A percentile compares a stretch with the other conserved stretches of the same genome.
Conservation (phyloP, 352 stramenopile species). For the Globisporangium acanthophoron region DNA sequence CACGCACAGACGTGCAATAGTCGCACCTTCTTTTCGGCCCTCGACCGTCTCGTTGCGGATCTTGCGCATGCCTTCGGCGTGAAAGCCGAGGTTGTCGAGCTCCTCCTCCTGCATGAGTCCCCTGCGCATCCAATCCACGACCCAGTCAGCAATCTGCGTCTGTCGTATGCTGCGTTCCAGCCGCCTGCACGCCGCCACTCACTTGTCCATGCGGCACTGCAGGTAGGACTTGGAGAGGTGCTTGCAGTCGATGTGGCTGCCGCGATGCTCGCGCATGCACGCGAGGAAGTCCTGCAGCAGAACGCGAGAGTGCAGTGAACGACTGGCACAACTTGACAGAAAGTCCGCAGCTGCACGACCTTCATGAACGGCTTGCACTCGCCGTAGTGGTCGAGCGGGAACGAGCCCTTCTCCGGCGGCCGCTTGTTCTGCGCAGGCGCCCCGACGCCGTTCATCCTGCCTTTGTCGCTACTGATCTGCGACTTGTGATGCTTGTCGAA, state of each 20-base stretch:
- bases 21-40: constrained; percentile 64
- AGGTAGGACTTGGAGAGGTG: constrained; percentile 83
- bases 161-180: neutral
- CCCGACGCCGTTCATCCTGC: constrained; percentile 71
- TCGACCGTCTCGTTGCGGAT: constrained; percentile 43
- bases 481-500: neutral
- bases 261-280: constrained; percentile 78
- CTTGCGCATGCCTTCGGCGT: constrained; percentile 77
- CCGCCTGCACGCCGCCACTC: constrained; percentile 8
- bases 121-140: constrained; percentile 21
- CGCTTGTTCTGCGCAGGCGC: constrained; percentile 66
- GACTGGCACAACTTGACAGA: neutral
- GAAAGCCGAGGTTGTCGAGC: constrained; percentile 78
- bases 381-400: constrained; percentile 88
- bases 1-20: neutral
- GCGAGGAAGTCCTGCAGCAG: constrained; percentile 56
- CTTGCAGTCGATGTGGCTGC: constrained; percentile 89
- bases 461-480: neutral
- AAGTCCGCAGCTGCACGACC: constrained; percentile 15
- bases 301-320: neutral
- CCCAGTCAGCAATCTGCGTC: neutral
- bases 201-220: constrained; percentile 89
- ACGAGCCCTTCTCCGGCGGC: constrained; percentile 87
- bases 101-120: constrained; percentile 83
- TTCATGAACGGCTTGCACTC: constrained; percentile 89